Evolutionary conservation across 257 asterid species (phyloP), one percentile per base, ranked within the genome.

Genomic region (Gentiana straminea): DNA sequence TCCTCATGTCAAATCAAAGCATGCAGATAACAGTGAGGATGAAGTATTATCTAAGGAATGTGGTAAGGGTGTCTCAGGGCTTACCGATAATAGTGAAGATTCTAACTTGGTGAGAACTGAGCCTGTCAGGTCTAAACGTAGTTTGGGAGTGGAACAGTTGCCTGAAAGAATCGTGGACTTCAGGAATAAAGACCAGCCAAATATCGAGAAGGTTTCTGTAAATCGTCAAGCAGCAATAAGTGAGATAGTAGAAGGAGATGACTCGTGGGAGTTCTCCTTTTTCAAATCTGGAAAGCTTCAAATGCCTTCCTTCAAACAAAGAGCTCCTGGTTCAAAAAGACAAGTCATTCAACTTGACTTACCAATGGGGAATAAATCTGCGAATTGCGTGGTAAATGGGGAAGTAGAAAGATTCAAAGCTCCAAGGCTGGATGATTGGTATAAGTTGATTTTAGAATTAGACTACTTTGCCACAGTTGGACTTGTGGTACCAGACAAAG

Each of bases 341-440:
- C 84, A 85, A 74, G 88, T 80, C 75, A 91, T 91, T 73, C 95
- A 84, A 73, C 90, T 91, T 64, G 60, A 70, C 66, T 52, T 81
- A 48, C 95, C 97, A 12, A 68, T 57, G 38, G 70, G 71, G 57
- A 83, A 72, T 71, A 78, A 81, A 65, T 72, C 78, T 59, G 80
- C 82, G 33, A 57, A 67, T 61, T 66, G 70, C 68, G 79, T 81
- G 81, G 55, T 63, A 64, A 78, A 75, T 60, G 84, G 77, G 54
- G 75, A 72, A 61, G 74, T 68, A 45, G 80, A 79, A 75, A 78
- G 98, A 70, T 91, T 91, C 70, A 89, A 83, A 68, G 75, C 80
- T 61, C 88, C 87, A 51, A 83, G 83, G 64, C 92, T 91, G 67
- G 98, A 91, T 78, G 90, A 87, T 65, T 91, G 97, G 95, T 83